Base-by-base conservation (phyloP, 73 alveolate genomes). In the Loxodes magnus region DNA sequence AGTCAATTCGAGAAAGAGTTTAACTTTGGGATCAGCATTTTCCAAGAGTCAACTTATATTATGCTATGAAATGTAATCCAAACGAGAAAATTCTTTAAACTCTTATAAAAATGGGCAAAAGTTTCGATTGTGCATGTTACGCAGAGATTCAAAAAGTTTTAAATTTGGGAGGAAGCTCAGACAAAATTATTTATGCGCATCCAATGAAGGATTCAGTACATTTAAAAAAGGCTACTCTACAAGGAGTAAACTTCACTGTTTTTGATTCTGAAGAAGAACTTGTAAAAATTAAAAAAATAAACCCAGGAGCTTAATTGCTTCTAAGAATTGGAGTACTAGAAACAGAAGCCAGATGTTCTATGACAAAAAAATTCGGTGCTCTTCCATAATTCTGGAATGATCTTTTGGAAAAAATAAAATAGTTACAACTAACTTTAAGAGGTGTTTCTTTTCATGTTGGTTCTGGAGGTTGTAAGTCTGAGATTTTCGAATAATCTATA, bases 71-170 rank as follows among this genome's bases (percentile, higher is more conserved):
- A 24, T 25, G 57, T 31, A 51, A 51, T 24, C 10, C 33, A 10
- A 31, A 51, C 58, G 21, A 10, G 15, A 7, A 10, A 5, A 17
- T 51, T 6, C n/a, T 51, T 56, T 7, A 34, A 15, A n/a, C 34
- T 2, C 53, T 51, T 9, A 9, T 38, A 10, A 6, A 9, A 48
- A 41, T 46, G 7, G 43, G 43, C 24, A 51, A 15, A 1, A 38
- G 56, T 30, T 51, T 51, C 28, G 64, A 51, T 21, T 51, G 64
- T 34, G 64, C 64, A 30, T 16, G 33, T 25, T 31, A 12, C 57
- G 24, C 62, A 25, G 64, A 51, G 61, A 31, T 51, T 19, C 7
- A 14, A n/a, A 10, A n/a, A 17, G 61, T 34, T 0, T 31, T 51
- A 6, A n/a, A 25, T 25, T n/a, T n/a, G n/a, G 56, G 34, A 6